phyloP scores from a whole-genome alignment of 208 protist species.

The Leishmania major region DNA sequence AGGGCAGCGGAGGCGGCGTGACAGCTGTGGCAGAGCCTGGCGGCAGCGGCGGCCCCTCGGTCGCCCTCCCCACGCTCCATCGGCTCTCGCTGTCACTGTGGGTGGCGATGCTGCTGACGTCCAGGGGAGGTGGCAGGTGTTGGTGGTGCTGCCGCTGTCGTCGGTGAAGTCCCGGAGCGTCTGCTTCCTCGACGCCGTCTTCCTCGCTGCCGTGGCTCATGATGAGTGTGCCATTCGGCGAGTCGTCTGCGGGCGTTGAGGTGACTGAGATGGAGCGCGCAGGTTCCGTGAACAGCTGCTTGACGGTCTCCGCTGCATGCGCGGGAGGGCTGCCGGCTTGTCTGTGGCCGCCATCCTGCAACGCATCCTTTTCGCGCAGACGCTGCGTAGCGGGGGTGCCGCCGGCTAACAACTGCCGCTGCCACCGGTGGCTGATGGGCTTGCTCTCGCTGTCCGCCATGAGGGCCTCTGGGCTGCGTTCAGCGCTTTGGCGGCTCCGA shows the following conservation, averaged over 20 bases:
- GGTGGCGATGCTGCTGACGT: not conserved
- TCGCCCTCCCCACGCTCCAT: not conserved
- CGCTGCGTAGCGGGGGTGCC: constrained; percentile 17
- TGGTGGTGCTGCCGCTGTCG: not conserved
- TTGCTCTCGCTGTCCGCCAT: constrained; percentile 41
- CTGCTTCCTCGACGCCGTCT: not conserved
- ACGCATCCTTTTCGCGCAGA: constrained; percentile 1
- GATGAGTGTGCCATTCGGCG: constrained; percentile 5
- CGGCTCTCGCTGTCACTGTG: not conserved
- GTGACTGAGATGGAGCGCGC: constrained; percentile 7
- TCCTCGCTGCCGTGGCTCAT: constrained; percentile 1
- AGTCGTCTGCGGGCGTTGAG: not conserved
- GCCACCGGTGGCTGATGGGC: constrained; percentile 27
- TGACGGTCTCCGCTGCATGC: constrained; percentile 1
- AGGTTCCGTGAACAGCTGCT: constrained; percentile 4
- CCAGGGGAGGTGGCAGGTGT: not conserved
- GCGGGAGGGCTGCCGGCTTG: not conserved
- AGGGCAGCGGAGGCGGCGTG: not conserved
- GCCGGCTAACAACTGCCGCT: constrained; percentile 10
- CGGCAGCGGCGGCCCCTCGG: not conserved
- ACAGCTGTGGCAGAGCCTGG: constrained; percentile 1
- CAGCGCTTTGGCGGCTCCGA: not conserved
- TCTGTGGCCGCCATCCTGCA: not conserved
- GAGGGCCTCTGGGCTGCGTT: constrained; percentile 29
- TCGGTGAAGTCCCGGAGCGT: not conserved